phyloP scores from a whole-genome alignment of 1,139 yeast genomes.

The Pichia sp. region DNA sequence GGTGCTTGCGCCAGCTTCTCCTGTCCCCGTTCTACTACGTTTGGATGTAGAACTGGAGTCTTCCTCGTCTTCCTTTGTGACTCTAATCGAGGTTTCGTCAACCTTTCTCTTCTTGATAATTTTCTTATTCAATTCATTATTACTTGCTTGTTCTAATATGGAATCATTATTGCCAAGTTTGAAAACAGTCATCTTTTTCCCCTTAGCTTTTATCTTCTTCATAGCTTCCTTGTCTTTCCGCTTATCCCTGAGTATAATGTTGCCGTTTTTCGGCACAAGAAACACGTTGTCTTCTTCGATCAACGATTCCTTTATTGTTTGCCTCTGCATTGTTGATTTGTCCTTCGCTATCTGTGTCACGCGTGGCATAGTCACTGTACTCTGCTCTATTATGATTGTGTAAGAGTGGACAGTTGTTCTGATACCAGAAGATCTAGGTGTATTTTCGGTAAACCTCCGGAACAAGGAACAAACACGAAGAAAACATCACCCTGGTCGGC shows the following conservation, averaged over 20 bases:
- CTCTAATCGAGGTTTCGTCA: background rate
- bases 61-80: background rate
- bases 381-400: too few relatives aligned
- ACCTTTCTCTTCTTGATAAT: background rate
- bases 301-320: constrained; percentile 2
- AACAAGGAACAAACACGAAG: too few relatives aligned
- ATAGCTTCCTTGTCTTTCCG: background rate
- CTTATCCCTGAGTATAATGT: background rate
- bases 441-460: too few relatives aligned
- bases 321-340: background rate
- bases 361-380: background rate
- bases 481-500: too few relatives aligned
- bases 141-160: constrained; percentile 8
- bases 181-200: too few relatives aligned
- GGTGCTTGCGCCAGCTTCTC: background rate
- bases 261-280: constrained; percentile 1
- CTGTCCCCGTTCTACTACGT: constrained; percentile 3
- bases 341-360: background rate
- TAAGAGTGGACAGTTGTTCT: too few relatives aligned
- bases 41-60: background rate
- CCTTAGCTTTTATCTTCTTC: background rate
- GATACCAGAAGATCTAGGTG: too few relatives aligned
- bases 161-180: constrained; percentile 6
- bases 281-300: constrained; percentile 3
- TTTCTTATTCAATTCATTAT: constrained; percentile 1